A percentile compares a stretch with the other conserved stretches of the same genome.
phyloP scores from a whole-genome alignment of 768 basidiomycete genomes.

The Hericium coralloides region DNA sequence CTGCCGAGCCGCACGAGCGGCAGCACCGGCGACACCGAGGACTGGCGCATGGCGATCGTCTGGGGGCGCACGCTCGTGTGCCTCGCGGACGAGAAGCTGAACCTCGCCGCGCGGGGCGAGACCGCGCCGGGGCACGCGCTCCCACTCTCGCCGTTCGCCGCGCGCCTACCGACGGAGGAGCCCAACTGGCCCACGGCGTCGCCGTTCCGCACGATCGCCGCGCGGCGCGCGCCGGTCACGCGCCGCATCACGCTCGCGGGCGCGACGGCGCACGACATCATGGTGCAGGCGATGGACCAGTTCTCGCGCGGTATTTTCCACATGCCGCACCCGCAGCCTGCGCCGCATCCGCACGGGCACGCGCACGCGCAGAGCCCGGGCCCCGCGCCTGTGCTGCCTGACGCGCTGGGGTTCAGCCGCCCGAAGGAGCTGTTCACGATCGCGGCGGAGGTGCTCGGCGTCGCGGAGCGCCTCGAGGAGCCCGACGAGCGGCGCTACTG shows the following conservation, averaged over 20 bases:
- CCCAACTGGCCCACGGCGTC: slow-evolving; percentile 45
- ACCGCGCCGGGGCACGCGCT: not conserved
- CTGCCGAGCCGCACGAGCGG: slow-evolving; percentile 34
- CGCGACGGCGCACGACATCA: slow-evolving; percentile 39
- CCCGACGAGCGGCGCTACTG: slow-evolving; percentile 41
- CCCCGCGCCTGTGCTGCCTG: not conserved
- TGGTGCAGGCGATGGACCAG: slow-evolving; percentile 58
- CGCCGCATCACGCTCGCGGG: slow-evolving; percentile 36
- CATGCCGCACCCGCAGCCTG: slow-evolving; percentile 45
- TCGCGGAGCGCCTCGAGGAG: slow-evolving; percentile 45
- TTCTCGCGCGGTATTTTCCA: slow-evolving; percentile 63
- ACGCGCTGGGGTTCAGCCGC: slow-evolving; percentile 34
- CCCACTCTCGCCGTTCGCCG: slow-evolving; percentile 6
- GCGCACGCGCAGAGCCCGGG: not conserved
- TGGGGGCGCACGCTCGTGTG: slow-evolving; percentile 61
- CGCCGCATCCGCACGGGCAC: slow-evolving; percentile 10
- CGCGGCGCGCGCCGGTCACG: slow-evolving; percentile 41
- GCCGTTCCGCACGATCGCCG: slow-evolving; percentile 40
- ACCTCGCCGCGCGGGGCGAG: slow-evolving; percentile 16
- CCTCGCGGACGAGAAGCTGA: slow-evolving; percentile 41
- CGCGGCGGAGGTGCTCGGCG: slow-evolving; percentile 48
- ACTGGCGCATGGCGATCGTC: slow-evolving; percentile 61
- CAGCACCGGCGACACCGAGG: slow-evolving; percentile 28
- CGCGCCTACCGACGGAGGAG: slow-evolving; percentile 20
- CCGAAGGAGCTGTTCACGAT: slow-evolving; percentile 54